Evolutionary conservation across 768 basidiomycete species (phyloP).

Genomic region (Sporobolomyces pararoseus): DNA sequence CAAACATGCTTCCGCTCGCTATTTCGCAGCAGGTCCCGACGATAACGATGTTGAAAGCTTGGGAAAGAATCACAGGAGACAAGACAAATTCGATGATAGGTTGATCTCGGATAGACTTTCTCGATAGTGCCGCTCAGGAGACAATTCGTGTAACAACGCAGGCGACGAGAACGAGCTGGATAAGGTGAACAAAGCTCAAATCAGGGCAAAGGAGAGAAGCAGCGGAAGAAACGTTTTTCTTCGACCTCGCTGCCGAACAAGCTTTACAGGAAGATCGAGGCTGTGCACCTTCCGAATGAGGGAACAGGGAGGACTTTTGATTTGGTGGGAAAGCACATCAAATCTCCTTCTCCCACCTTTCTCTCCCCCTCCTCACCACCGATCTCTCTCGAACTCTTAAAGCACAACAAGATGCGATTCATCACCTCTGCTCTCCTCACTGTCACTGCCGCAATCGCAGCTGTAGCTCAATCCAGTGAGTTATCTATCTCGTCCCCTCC

Average conservation of each 20-base stretch:
- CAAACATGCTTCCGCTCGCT: too few species aligned
- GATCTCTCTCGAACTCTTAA: neutral
- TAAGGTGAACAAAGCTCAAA: too few species aligned
- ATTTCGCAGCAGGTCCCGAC: too few species aligned
- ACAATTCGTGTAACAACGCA: too few species aligned
- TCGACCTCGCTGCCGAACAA: neutral
- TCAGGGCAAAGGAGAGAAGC: too few species aligned
- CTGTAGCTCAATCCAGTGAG: slow-evolving; percentile 26
- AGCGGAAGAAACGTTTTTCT: too few species aligned
- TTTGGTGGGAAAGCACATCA: neutral
- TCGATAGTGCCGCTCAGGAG: too few species aligned
- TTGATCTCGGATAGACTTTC: too few species aligned
- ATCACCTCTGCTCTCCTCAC: slow-evolving; percentile 12
- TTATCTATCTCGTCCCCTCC: neutral
- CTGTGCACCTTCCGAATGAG: neutral
- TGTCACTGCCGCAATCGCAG: slow-evolving; percentile 2
- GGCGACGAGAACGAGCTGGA: too few species aligned
- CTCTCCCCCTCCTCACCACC: neutral
- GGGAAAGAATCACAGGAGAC: too few species aligned
- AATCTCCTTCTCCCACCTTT: neutral
- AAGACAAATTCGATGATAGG: too few species aligned
- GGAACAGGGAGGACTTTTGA: neutral
- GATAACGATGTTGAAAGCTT: too few species aligned
- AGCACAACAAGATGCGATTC: slow-evolving; percentile 12
- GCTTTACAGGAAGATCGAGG: neutral